phyloP scores from a whole-genome alignment of 176 grass and related monocot genomes.

The Oryza australiensis region DNA sequence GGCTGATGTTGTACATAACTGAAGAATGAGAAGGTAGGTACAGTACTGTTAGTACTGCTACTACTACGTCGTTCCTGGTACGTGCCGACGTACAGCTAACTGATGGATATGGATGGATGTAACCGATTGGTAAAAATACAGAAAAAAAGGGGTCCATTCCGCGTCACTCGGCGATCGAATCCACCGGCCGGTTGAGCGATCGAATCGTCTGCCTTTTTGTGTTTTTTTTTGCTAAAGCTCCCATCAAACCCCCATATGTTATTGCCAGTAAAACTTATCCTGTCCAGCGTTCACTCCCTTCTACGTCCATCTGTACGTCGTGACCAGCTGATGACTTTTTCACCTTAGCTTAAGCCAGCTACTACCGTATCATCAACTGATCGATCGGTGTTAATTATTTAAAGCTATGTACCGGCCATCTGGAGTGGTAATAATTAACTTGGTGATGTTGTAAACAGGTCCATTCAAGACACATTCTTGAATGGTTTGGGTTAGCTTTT shows the following conservation, averaged over 20 bases:
- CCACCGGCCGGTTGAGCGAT: conserved; percentile 5
- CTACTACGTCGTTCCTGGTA: neutral
- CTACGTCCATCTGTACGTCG: neutral
- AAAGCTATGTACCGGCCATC: neutral
- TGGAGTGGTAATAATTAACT: neutral
- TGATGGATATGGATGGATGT: neutral
- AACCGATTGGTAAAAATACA: conserved; percentile 21
- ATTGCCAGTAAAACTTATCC: conserved; percentile 30
- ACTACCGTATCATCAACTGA: neutral
- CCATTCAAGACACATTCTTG: neutral
- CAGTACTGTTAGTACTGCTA: neutral
- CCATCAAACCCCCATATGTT: neutral
- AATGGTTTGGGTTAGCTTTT: too few species aligned
- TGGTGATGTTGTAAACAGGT: neutral
- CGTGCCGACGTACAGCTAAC: conserved; percentile 26
- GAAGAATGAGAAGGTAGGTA: neutral
- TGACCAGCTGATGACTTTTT: neutral
- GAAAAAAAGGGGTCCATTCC: neutral
- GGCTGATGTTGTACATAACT: neutral
- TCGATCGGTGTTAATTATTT: neutral
- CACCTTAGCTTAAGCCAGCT: neutral
- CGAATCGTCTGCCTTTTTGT: conserved; percentile 26
- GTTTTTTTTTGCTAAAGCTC: neutral
- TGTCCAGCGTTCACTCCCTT: neutral
- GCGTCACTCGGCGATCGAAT: conserved; percentile 8